Percentiles rank a stretch among this genome's conserved stretches.
Evolutionary conservation across 352 stramenopile species (phyloP).

Genomic region (Phytophthora macrochlamydospora): DNA sequence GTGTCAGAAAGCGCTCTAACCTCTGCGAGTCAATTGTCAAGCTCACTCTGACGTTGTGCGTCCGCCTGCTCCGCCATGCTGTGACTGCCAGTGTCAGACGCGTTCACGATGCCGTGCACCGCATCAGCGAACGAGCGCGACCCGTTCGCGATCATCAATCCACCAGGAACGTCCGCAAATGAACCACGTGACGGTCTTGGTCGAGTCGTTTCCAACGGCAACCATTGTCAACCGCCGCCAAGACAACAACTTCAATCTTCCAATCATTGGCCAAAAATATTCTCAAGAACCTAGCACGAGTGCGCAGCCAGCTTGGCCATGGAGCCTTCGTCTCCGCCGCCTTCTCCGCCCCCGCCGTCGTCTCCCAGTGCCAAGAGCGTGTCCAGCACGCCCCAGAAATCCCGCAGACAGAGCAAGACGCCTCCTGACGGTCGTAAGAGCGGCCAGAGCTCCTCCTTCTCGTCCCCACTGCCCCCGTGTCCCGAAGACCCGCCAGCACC

Average conservation of each 20-base stretch:
- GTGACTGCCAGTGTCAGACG: not conserved
- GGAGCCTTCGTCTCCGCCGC: constrained; percentile 27
- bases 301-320: not conserved
- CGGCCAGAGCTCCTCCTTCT: constrained; percentile 68
- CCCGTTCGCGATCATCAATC: not conserved
- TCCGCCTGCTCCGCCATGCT: not conserved
- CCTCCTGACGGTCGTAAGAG: constrained; percentile 11
- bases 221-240: not conserved
- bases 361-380: constrained; percentile 4
- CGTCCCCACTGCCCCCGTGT: constrained; percentile 73
- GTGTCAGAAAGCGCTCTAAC: not conserved
- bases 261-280: not conserved
- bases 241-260: not conserved
- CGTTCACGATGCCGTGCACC: too few species aligned
- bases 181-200: too few species aligned
- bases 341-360: constrained; percentile 27
- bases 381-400: constrained; percentile 4
- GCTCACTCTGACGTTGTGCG: constrained; percentile 23
- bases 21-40: not conserved
- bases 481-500: constrained; percentile 70
- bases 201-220: not conserved
- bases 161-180: too few species aligned
- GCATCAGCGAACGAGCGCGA: not conserved
- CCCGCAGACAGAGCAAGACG: constrained; percentile 9
- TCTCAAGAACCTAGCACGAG: not conserved